Evolutionary conservation across 768 basidiomycete genomes (phyloP), one percentile per base, ranked within the genome.

Genomic region (Pholiota microspora): DNA sequence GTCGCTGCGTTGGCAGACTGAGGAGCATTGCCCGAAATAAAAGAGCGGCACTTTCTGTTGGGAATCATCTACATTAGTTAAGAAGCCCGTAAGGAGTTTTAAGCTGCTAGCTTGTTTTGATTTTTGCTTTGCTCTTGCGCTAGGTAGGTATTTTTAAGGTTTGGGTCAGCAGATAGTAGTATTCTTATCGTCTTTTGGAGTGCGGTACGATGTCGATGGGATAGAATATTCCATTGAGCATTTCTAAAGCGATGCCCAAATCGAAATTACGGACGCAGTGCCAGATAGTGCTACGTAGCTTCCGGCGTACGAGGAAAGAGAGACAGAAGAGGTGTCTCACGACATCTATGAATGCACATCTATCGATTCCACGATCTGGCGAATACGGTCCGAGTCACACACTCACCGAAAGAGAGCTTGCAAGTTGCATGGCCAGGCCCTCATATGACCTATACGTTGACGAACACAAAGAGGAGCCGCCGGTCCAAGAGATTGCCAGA

Each of bases 1-100:
- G 35, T 31, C 15, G 24, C 36, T 28, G 47, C 45, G 45, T 36
- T 47, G 48, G 7, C 44, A n/a, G 27, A 42, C 21, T 40, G 46
- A 49, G 31, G 29, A 49, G 40, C 46, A 32, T 23, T 32, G 25
- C 54, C 54, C 54, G 47, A 55, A 55, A 49, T 55, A 47, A 55
- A 49, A 45, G 54, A 55, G 47, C 25, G 28, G 16, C 35, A 47
- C 35, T 16, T 44, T 32, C 46, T 49, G 6, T 47, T 44, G 36
- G 34, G 47, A 49, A 29, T 46, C 28, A 25, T 48, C 40, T 13
- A 31, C 28, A 28, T 47, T n/a, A 29, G 27, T 36, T 24, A 35
- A 55, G 54, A 35, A 55, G 38, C 15, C 35, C 46, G 44, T 25
- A 25, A 55, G 31, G 13, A 49, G 31, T 38, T 32, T 55, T 49